Percentiles rank a stretch among this genome's conserved stretches.
Evolutionary conservation across 306 rosid species (phyloP).

Genomic region (Styphnolobium japonicum): DNA sequence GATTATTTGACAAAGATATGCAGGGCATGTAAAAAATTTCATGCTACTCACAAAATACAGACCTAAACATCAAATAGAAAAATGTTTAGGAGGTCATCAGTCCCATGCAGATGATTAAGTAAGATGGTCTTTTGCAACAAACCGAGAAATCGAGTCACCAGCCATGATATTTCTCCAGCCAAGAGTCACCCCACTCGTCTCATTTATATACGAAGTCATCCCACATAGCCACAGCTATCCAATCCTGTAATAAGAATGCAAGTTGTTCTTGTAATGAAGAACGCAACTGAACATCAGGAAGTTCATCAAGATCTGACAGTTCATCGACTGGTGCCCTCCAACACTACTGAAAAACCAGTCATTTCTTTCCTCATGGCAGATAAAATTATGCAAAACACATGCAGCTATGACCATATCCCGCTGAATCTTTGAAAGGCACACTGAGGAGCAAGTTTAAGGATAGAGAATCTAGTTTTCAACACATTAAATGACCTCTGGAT

Average conservation of each 20-base stretch:
- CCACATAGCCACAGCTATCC: slow-evolving; percentile 49
- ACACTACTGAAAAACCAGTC: slow-evolving; percentile 49
- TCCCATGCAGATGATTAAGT: background rate
- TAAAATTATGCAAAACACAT: slow-evolving; percentile 51
- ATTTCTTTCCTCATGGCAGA: slow-evolving; percentile 34
- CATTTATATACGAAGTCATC: slow-evolving; percentile 45
- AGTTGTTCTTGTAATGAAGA: slow-evolving; percentile 38
- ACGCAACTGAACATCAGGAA: slow-evolving; percentile 32
- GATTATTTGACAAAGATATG: background rate
- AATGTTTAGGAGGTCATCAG: background rate
- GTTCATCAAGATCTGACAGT: slow-evolving; percentile 31
- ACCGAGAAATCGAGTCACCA: background rate
- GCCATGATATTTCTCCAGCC: background rate
- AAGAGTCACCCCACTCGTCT: slow-evolving; percentile 49
- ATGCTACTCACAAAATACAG: background rate
- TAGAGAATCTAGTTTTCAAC: slow-evolving; percentile 56
- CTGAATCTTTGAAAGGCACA: slow-evolving; percentile 49
- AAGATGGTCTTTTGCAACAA: background rate
- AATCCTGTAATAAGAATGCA: slow-evolving; percentile 39
- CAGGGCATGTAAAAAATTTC: background rate
- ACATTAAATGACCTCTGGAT: slow-evolving; percentile 43
- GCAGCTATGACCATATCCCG: slow-evolving; percentile 50
- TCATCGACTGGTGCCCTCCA: slow-evolving; percentile 37
- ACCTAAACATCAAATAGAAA: background rate
- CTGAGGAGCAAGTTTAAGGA: slow-evolving; percentile 53